Evolutionary conservation across 768 basidiomycete genomes (phyloP), one percentile per base, ranked within the genome.

Genomic region (Russula compacta): DNA sequence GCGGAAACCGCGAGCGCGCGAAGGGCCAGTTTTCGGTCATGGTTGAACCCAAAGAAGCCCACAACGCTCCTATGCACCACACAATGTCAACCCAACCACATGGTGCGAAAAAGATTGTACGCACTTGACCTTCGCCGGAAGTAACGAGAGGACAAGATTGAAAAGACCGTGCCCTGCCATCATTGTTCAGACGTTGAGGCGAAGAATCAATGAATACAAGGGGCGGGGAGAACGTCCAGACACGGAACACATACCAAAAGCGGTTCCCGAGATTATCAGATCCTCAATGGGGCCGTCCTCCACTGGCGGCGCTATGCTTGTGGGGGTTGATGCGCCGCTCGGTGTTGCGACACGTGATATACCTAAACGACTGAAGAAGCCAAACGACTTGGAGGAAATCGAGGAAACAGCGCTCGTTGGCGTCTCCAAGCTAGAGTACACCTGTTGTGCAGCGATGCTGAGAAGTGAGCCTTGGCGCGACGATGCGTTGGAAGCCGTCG

Each of bases 71-170:
- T 88, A 61, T n/a, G 50, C 35, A 47, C 38, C n/a, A 15, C 51
- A 47, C 7, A 32, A 19, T 35, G 61, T 47, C 12, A 55, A 44
- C 48, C 21, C 10, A 44, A 42, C 35, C 55, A 11, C 12, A 33
- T 36, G 11, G 15, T 24, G 48, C 19, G 24, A 55, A 39, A 8
- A 29, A 4, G 55, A 29, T 19, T 14, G 12, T 10, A 69, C 81
- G 56, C 64, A 87, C 86, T 86, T 83, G 57, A 85, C 74, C 67
- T 80, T 83, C 63, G 83, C 83, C 17, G 89, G 90, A 14, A 92
- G 73, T 17, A 92, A 71, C 4, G 87, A 89, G 60, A 92, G 83
- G 10, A 90, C 84, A 50, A 92, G 78, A 68, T 91, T 91, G 73
- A 92, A 92, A 29, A 92, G 69, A 0, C 73, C 72, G 54, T 72